Base-by-base conservation (phyloP, 2,329 filamentous ascomycete species). In the Sclerotinia glacialis region DNA sequence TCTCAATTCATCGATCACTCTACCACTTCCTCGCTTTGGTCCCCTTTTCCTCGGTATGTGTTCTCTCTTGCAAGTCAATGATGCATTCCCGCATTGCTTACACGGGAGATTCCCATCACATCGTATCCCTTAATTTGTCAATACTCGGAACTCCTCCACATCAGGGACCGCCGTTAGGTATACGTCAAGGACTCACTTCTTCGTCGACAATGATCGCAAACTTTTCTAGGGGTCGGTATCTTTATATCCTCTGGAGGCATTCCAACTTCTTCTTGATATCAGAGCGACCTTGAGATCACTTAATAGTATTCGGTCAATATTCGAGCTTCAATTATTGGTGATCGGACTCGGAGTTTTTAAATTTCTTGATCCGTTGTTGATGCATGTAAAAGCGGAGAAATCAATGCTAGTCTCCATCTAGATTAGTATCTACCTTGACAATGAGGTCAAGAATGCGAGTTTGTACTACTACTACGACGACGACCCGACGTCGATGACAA, bases 21-120 rank as follows among this genome's bases (percentile, higher is more conserved):
- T 84, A 44, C 86, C 86, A 68, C 84, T 82, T 60, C 84, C 85
- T 37, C 84, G 83, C 72, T 88, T 89, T 16, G 86, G 86, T 2
- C 86, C 86, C 71, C 87, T 84, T 76, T 87, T 87, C 75, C 86
- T 84, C 18, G 86, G 86, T 53, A 88, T 82, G 72, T 86, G 85
- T 72, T 88, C 86, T 75, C 86, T 85, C 70, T 85, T 88, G 78
- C 86, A 88, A n/a, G 78, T 81, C 68, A 88, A 80, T 31, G 83
- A 81, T 40, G 85, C 84, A 67, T 83, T 82, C 64, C 81, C 77
- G 75, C 86, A 88, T 73, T 87, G 86, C 76, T 85, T 84, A 78
- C 86, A 88, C 5, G 85, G 83, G 59, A 77, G 78, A 62, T 77
- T 72, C 62, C 80, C 80, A 72, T 81, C 80, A 71, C 80, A 82